Percentiles rank a stretch among this genome's conserved stretches.
Conservation (phyloP, 495 filamentous ascomycete species). For the Aspergillus conjunctus region DNA sequence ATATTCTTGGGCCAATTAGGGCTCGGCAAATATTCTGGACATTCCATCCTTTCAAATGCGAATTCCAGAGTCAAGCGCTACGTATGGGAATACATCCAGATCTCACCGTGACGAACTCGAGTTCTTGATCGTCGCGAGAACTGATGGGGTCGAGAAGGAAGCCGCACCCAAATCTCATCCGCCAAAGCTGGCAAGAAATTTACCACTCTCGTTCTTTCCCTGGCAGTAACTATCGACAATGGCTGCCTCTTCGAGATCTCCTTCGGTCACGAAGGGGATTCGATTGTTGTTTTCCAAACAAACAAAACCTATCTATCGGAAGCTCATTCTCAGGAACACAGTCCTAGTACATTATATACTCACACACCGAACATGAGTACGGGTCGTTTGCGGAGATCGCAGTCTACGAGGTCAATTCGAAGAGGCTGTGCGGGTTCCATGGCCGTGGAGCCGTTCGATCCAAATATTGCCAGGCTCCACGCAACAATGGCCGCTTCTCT, state of each 20-base stretch:
- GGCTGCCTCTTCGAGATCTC: neutral
- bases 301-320: constrained; percentile 17
- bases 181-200: too few relatives aligned
- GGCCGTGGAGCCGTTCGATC: constrained; percentile 50
- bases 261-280: neutral
- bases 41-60: neutral
- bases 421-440: constrained; percentile 29
- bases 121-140: too few relatives aligned
- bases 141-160: too few relatives aligned
- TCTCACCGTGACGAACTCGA: too few relatives aligned
- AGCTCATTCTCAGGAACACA: constrained; percentile 26
- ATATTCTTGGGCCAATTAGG: neutral
- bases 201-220: too few relatives aligned
- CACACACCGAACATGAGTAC: constrained; percentile 37
- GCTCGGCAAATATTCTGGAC: neutral
- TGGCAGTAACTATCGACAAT: neutral
- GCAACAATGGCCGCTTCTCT: constrained; percentile 68
- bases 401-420: constrained; percentile 63
- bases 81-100: too few relatives aligned
- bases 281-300: constrained; percentile 5
- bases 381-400: constrained; percentile 57
- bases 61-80: neutral
- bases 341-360: constrained; percentile 22
- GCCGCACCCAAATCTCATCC: too few relatives aligned
- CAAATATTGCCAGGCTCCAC: constrained; percentile 58